These are phyloP conservation scores for Bacidia gigantensis DNA, from an alignment of 495 filamentous ascomycete genomes.

Conservation along the genomic window DNA sequence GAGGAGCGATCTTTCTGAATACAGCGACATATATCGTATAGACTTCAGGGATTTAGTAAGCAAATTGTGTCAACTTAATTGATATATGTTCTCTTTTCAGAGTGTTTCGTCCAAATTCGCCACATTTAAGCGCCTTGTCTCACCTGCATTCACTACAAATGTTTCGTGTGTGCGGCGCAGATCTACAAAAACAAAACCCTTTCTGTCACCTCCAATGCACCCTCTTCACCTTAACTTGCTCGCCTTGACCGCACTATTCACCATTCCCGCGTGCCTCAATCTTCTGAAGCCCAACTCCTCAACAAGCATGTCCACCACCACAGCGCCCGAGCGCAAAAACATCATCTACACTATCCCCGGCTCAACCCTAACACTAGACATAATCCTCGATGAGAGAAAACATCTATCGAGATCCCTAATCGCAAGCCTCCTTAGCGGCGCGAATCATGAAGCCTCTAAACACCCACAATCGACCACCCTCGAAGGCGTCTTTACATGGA, in stretches of 20 bases:
- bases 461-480: neutral
- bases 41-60: no score
- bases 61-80: no score
- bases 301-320: neutral
- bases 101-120: no score
- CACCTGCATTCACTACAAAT: neutral
- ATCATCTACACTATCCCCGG: neutral
- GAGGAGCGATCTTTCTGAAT: no score
- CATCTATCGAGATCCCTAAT: neutral
- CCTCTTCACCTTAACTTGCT: neutral
- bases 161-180: neutral
- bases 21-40: no score
- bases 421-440: neutral
- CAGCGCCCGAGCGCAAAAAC: neutral
- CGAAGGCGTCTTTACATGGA: neutral
- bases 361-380: neutral
- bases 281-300: neutral
- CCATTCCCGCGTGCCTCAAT: neutral
- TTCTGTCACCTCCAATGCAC: neutral
- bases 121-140: neutral
- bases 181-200: neutral
- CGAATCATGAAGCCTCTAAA: neutral
- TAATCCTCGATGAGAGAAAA: neutral
- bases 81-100: no score
- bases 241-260: neutral